These are phyloP conservation scores for Thuidium tamariscinum DNA, from an alignment of 225 moss, liverwort and hornwort genomes.

Conservation along the genomic window DNA sequence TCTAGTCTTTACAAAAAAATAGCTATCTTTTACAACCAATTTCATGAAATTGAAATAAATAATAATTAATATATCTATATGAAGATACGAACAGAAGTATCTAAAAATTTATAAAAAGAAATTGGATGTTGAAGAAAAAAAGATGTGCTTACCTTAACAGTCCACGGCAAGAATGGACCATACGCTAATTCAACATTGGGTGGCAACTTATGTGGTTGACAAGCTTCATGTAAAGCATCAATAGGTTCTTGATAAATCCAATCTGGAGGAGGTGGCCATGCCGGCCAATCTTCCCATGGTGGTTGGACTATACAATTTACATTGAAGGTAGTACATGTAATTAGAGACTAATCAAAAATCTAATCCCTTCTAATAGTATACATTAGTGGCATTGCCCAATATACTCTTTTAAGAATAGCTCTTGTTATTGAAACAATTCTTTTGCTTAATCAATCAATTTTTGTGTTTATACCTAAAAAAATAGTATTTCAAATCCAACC, in stretches of 20 bases:
- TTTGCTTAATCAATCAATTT: not conserved
- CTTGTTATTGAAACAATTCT: not conserved
- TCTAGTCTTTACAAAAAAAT: rapidly evolving
- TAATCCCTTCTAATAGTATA: not conserved
- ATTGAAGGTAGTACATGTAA: not conserved
- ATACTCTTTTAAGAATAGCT: no score
- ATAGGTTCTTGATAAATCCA: slow-evolving; percentile 21
- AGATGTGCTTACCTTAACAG: not conserved
- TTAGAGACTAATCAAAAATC: not conserved
- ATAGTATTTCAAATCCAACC: rapidly evolving
- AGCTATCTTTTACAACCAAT: no score
- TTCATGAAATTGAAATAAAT: not conserved
- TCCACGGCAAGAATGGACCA: slow-evolving; percentile 25
- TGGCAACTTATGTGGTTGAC: slow-evolving; percentile 20
- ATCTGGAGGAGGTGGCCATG: slow-evolving; percentile 9
- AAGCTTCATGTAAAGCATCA: slow-evolving; percentile 19
- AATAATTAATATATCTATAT: no score
- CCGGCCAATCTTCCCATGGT: slow-evolving; percentile 31
- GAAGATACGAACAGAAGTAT: no score
- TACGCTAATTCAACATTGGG: slow-evolving; percentile 1
- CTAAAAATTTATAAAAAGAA: no score
- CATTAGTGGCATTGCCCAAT: not conserved
- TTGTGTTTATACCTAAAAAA: no score
- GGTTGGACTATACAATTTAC: not conserved
- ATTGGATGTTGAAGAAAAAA: not conserved